Conservation (phyloP, 2,329 filamentous ascomycete species). For the Colletotrichum brevisporum region DNA sequence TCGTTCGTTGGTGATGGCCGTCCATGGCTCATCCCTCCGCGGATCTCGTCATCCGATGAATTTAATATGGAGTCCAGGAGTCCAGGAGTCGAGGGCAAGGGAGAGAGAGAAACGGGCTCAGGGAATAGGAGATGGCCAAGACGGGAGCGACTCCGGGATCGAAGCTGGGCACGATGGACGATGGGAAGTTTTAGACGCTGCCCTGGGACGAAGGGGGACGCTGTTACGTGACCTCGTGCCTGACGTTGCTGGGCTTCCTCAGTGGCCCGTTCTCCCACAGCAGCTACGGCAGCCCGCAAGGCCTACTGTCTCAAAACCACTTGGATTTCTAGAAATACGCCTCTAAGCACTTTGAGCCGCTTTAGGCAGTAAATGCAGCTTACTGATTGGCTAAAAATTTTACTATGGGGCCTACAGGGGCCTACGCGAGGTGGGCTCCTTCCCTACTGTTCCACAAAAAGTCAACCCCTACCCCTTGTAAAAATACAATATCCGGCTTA, state of each 20-base stretch:
- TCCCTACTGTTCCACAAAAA: too few species aligned
- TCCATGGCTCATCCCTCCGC: slow-evolving; percentile 1
- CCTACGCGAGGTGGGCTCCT: too few species aligned
- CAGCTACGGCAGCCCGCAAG: too few species aligned
- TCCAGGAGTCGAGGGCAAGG: slow-evolving; percentile 10
- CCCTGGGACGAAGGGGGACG: not conserved
- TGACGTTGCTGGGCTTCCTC: slow-evolving; percentile 2
- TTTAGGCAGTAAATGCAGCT: too few species aligned
- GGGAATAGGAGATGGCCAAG: slow-evolving; percentile 26
- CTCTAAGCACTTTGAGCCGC: too few species aligned
- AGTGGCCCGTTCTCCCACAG: not conserved
- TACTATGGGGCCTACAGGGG: too few species aligned
- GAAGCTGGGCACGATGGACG: not conserved
- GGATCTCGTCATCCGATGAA: slow-evolving; percentile 34
- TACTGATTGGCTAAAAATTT: too few species aligned
- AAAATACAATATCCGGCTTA: too few species aligned
- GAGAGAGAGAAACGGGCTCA: slow-evolving; percentile 15
- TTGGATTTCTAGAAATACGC: too few species aligned
- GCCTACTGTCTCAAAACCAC: too few species aligned
- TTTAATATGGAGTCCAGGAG: slow-evolving; percentile 9
- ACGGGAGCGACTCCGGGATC: slow-evolving; percentile 31
- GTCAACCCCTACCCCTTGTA: too few species aligned
- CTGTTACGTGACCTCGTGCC: slow-evolving; percentile 18
- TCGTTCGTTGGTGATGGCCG: not conserved
- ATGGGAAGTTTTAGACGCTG: slow-evolving; percentile 17